Conservation (phyloP, 2,329 filamentous ascomycete genomes). For the Fusarium marasasianum region DNA sequence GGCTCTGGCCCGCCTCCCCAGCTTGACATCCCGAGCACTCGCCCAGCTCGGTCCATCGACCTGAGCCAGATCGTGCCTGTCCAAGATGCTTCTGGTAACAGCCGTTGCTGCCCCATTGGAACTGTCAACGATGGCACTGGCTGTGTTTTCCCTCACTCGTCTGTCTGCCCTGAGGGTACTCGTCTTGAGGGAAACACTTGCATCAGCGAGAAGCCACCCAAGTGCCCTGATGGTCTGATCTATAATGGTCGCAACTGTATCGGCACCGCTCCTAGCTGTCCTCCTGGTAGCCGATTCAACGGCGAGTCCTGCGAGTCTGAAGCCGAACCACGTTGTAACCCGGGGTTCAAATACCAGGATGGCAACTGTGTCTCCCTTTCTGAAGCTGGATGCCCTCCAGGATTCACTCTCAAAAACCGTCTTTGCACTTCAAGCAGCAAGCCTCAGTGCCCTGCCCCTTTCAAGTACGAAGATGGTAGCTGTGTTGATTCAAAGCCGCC, state of each 20-base stretch:
- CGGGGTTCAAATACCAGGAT: background rate
- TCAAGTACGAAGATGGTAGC: conserved; percentile 1
- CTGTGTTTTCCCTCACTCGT: conserved; percentile 29
- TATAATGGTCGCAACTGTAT: conserved; percentile 16
- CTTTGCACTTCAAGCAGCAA: conserved; percentile 13
- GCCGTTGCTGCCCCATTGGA: conserved; percentile 17
- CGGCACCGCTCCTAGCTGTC: background rate
- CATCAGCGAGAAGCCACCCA: background rate
- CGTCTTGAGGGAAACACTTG: conserved; percentile 22
- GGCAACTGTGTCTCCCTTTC: background rate
- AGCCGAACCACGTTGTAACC: background rate
- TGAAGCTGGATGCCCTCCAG: background rate
- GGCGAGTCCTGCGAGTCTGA: conserved; percentile 17
- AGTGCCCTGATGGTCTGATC: background rate
- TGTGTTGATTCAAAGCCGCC: conserved; percentile 8
- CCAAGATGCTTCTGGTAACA: conserved; percentile 4
- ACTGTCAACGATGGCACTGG: conserved; percentile 25
- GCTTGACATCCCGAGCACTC: background rate
- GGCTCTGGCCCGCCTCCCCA: background rate
- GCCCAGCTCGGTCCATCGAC: background rate
- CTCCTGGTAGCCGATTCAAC: conserved; percentile 5
- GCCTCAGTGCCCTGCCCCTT: background rate
- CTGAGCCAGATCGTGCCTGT: conserved; percentile 10
- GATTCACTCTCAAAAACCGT: conserved; percentile 10
- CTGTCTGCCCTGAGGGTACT: conserved; percentile 13